phyloP scores from a whole-genome alignment of 768 basidiomycete genomes.

The Lactarius hengduanensis region DNA sequence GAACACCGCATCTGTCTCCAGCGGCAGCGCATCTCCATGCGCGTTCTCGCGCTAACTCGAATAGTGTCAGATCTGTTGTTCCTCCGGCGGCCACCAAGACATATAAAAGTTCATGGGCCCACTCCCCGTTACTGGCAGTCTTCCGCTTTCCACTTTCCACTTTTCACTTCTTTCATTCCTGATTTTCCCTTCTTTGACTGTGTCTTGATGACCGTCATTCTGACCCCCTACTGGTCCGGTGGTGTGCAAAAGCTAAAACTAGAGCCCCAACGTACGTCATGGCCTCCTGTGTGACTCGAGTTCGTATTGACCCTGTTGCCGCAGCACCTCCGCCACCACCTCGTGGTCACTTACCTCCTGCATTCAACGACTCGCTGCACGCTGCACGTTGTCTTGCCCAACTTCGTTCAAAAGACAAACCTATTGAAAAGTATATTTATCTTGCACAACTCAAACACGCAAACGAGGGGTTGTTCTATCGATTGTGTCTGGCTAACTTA shows the following conservation, averaged over 20 bases:
- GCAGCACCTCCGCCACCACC: constrained; percentile 37
- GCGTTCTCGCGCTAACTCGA: not conserved
- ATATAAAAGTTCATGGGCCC: constrained; percentile 6
- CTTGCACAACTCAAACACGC: constrained; percentile 71
- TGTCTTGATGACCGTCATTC: constrained; percentile 39
- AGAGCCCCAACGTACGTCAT: constrained; percentile 51
- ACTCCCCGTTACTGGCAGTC: not conserved
- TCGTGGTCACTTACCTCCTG: constrained; percentile 62
- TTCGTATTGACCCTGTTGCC: not conserved
- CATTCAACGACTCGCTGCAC: constrained; percentile 53
- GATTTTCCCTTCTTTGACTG: not conserved
- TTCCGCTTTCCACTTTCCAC: not conserved
- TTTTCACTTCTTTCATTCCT: not conserved
- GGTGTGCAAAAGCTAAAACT: constrained; percentile 70
- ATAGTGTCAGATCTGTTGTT: not conserved
- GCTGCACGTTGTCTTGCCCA: constrained; percentile 61
- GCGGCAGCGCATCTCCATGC: not conserved
- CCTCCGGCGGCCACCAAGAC: not conserved
- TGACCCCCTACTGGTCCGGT: constrained; percentile 70
- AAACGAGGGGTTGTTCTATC: constrained; percentile 76
- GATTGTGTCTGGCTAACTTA: constrained; percentile 69
- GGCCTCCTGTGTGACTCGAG: not conserved
- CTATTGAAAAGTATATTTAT: constrained; percentile 84
- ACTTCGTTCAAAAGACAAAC: constrained; percentile 68
- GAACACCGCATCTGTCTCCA: not conserved